Evolutionary conservation across 352 stramenopile genomes (phyloP).

Genomic region (Globisporangium spiculum): DNA sequence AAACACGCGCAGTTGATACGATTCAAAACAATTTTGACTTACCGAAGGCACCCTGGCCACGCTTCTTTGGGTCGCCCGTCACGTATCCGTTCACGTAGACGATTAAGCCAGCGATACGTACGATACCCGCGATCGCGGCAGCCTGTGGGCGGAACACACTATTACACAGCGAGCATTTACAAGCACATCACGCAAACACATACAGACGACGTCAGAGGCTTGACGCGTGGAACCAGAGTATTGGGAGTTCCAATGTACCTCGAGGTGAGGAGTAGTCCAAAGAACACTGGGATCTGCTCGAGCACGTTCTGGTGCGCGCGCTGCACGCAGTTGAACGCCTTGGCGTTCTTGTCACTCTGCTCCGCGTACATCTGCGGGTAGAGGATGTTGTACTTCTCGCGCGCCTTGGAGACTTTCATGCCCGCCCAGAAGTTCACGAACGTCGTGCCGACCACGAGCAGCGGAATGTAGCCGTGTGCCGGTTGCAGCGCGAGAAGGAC

Average conservation of each 20-base stretch:
- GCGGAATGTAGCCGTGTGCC: neutral
- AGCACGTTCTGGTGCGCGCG: constrained; percentile 91
- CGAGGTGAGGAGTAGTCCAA: no score
- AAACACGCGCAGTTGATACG: no score
- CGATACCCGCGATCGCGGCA: constrained; percentile 48
- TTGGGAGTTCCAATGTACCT: no score
- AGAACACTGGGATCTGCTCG: constrained; percentile 46
- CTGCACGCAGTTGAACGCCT: constrained; percentile 90
- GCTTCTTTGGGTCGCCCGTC: constrained; percentile 59
- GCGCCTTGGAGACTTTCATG: constrained; percentile 37
- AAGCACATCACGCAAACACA: no score
- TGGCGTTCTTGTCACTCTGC: constrained; percentile 85
- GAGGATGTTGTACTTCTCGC: constrained; percentile 6
- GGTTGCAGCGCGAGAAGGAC: neutral
- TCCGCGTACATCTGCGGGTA: constrained; percentile 80
- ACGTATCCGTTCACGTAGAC: constrained; percentile 65
- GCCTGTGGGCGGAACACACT: constrained; percentile 58
- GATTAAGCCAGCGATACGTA: constrained; percentile 64
- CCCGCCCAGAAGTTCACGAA: constrained; percentile 28
- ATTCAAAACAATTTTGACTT: no score
- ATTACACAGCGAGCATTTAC: no score
- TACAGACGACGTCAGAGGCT: no score
- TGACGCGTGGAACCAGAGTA: no score
- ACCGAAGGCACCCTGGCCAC: constrained; percentile 60
- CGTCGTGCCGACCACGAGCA: neutral